Evolutionary conservation across 495 filamentous ascomycete genomes (phyloP), one percentile per base, ranked within the genome.

Genomic region (Xylaria scruposa): DNA sequence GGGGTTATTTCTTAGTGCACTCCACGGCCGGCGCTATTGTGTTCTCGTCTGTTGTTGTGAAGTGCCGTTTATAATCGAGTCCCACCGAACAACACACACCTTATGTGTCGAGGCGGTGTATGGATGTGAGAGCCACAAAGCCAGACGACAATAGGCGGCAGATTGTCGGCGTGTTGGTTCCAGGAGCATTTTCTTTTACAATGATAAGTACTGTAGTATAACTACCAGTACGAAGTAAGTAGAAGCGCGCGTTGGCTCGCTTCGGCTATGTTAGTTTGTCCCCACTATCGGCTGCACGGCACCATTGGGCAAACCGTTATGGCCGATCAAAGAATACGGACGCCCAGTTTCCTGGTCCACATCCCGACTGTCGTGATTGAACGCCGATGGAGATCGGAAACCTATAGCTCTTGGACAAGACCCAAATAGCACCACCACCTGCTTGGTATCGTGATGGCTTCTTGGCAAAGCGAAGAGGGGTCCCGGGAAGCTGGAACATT

Each of bases 391-490:
- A 60, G 58, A 60, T 38, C 33, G 33, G 33, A 36, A n/a, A 38
- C 36, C 36, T 13, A 49, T 49, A 26, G 15, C 40, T 49, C 8
- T 31, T 19, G 24, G 58, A 29, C 4, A 47, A 33, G 62, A 26
- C 42, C 24, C 10, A 38, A 60, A 17, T 17, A 8, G 2, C 54
- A 59, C 29, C 62, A 51, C 29, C 63, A 24, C 44, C 26, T 56
- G 33, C 49, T 31, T 12, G 49, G 26, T 40, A 54, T 67, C 65
- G 65, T 67, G 36, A 54, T 56, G 33, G 5, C 29, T 24, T 56
- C 65, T 67, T 67, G 63, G 65, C 49, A 36, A 6, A 54, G 49
- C 7, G 36, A 67, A 24, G 64, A 54, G 42, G 26, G 46, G 29
- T 12, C 31, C 63, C 65, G 38, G n/a, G 47, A 26, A 40, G 36